These are phyloP conservation scores for Myxozyma monticola DNA, from an alignment of 805 yeast genomes.

Conservation along the genomic window DNA sequence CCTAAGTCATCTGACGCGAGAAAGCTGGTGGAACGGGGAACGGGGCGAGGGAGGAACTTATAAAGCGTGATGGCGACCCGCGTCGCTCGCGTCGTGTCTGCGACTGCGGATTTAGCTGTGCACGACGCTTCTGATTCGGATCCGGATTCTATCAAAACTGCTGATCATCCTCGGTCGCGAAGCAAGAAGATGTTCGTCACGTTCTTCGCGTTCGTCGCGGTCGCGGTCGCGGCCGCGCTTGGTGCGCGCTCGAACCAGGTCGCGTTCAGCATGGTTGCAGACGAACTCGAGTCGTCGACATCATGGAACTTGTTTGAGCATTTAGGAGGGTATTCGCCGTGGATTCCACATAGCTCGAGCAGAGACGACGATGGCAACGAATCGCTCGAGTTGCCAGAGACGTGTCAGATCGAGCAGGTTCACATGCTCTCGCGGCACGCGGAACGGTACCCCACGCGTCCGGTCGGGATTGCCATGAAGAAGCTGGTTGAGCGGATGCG, in stretches of 20 bases:
- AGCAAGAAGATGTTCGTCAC: too few species aligned
- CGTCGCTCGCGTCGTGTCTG: too few species aligned
- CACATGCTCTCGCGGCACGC: constrained; percentile 29
- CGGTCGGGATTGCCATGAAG: constrained; percentile 24
- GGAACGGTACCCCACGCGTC: constrained; percentile 22
- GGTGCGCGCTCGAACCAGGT: background rate
- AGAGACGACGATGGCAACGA: background rate
- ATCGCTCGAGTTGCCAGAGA: background rate
- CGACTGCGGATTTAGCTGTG: too few species aligned
- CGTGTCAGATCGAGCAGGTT: constrained; percentile 23
- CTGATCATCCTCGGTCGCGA: too few species aligned
- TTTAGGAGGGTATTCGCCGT: constrained; percentile 28
- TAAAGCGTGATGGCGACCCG: too few species aligned
- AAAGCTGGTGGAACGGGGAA: too few species aligned
- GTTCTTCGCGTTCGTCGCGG: background rate
- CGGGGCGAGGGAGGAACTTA: too few species aligned
- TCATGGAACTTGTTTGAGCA: constrained; percentile 10
- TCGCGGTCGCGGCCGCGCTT: background rate
- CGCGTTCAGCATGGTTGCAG: too few species aligned
- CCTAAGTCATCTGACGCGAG: too few species aligned
- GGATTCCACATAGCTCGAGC: constrained; percentile 18
- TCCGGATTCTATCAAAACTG: too few species aligned
- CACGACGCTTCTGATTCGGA: too few species aligned
- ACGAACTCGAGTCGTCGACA: background rate
- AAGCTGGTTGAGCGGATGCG: constrained; percentile 11